Evolutionary conservation across 306 rosid species (phyloP).

Genomic region (Lithocarpus polystachyus): DNA sequence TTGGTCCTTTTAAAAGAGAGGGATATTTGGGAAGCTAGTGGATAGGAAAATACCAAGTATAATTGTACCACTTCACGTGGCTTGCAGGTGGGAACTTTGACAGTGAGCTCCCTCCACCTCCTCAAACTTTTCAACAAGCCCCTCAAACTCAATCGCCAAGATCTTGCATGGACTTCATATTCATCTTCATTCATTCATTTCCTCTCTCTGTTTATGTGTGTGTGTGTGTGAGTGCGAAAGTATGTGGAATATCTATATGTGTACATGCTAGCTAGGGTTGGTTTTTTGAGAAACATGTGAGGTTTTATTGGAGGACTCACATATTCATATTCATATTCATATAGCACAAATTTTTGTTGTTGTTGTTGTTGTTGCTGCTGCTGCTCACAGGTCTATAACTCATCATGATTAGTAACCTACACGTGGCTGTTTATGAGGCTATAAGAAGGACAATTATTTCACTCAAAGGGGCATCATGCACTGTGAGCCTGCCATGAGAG

Average conservation of each 20-base stretch:
- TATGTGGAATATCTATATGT: background rate
- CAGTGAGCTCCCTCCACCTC: slow-evolving; percentile 8
- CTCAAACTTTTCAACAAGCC: background rate
- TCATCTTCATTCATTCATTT: background rate
- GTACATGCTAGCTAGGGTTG: slow-evolving; percentile 10
- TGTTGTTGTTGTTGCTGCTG: slow-evolving; percentile 10
- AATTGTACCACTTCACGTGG: slow-evolving; percentile 82
- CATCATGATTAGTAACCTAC: slow-evolving; percentile 22
- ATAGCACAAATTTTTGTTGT: slow-evolving; percentile 1
- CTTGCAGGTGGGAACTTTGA: slow-evolving; percentile 44
- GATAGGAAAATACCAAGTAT: slow-evolving; percentile 35
- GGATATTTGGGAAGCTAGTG: slow-evolving; percentile 49
- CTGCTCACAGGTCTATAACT: background rate
- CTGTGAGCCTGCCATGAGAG: slow-evolving; percentile 40
- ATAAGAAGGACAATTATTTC: slow-evolving; percentile 60
- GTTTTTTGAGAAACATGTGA: slow-evolving; percentile 26
- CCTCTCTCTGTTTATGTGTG: background rate
- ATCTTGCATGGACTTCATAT: slow-evolving; percentile 24
- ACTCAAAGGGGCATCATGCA: slow-evolving; percentile 24
- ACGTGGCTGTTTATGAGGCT: slow-evolving; percentile 44
- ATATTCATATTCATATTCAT: background rate
- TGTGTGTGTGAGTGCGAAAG: background rate
- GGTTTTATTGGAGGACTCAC: slow-evolving; percentile 35
- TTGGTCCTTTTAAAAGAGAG: slow-evolving; percentile 27
- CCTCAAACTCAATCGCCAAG: background rate